Evolutionary conservation across 768 basidiomycete genomes (phyloP).

Genomic region (Termitomyces sp.): DNA sequence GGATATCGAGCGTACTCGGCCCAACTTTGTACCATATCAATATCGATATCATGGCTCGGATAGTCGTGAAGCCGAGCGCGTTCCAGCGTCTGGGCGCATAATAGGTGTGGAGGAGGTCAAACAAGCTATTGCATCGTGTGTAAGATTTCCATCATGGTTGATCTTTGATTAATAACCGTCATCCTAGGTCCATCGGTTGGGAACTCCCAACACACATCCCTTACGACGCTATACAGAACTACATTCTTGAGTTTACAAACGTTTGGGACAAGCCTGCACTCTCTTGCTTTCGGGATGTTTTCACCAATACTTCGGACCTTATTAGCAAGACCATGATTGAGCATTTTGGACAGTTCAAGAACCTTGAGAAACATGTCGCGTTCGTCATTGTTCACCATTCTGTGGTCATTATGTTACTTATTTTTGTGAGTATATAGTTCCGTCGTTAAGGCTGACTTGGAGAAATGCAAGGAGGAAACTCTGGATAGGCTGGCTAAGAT

Average conservation of each 20-base stretch:
- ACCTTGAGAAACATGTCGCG: constrained; percentile 23
- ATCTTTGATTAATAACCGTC: background rate
- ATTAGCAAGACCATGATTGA: constrained; percentile 15
- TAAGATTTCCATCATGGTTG: background rate
- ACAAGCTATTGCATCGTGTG: constrained; percentile 24
- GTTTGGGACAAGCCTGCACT: constrained; percentile 24
- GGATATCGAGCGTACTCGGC: constrained; percentile 31
- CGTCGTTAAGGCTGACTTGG: constrained; percentile 4
- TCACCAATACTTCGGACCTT: constrained; percentile 4
- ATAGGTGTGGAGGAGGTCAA: constrained; percentile 20
- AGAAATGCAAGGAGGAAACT: constrained; percentile 18
- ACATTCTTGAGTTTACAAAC: constrained; percentile 21
- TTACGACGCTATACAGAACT: constrained; percentile 26
- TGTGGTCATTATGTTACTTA: background rate
- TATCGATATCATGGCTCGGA: background rate
- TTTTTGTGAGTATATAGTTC: background rate
- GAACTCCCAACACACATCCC: constrained; percentile 31
- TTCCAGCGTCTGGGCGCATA: background rate
- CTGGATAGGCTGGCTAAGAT: constrained; percentile 23
- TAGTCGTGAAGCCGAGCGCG: background rate
- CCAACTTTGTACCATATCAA: constrained; percentile 31
- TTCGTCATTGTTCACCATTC: constrained; percentile 7
- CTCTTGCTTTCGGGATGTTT: constrained; percentile 26
- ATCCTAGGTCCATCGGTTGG: constrained; percentile 29
- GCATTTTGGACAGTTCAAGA: constrained; percentile 27